Evolutionary conservation across 2,329 filamentous ascomycete genomes (phyloP).

Genomic region (Cyphellophora europaea): DNA sequence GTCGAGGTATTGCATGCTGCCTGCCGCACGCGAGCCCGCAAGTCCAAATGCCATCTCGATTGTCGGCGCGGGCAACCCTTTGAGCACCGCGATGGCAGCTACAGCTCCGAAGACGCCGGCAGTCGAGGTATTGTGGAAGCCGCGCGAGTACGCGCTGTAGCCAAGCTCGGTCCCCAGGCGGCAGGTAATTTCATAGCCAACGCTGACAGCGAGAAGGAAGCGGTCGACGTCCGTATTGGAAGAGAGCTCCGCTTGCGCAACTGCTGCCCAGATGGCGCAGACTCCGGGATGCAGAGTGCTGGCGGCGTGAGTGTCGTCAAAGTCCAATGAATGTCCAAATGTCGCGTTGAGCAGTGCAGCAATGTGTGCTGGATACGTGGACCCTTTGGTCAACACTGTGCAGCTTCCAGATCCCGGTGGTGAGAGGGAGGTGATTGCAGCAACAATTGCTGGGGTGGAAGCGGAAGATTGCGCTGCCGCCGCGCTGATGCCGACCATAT

Average conservation of each 20-base stretch:
- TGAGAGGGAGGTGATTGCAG: conserved; percentile 10
- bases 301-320: conserved; percentile 35
- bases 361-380: conserved; percentile 23
- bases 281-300: conserved; percentile 34
- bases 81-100: conserved; percentile 23
- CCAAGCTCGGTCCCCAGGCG: conserved; percentile 25
- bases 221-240: conserved; percentile 4
- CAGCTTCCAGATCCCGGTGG: conserved; percentile 7
- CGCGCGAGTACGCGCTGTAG: conserved; percentile 24
- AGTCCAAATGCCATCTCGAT: conserved; percentile 28
- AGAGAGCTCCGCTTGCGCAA: conserved; percentile 22
- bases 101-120: conserved; percentile 29
- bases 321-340: conserved; percentile 35
- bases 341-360: conserved; percentile 34
- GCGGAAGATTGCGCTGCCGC: conserved; percentile 12
- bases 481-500: conserved; percentile 16
- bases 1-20: conserved; percentile 30
- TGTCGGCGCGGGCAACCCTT: conserved; percentile 14
- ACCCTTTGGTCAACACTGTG: conserved; percentile 16
- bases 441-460: conserved; percentile 14
- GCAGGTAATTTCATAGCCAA: conserved; percentile 26
- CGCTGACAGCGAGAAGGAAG: conserved; percentile 24
- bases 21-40: conserved; percentile 27
- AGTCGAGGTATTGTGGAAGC: conserved; percentile 29
- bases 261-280: conserved; percentile 22